These are phyloP conservation scores for Erigeron canadensis DNA, from an alignment of 129 eudicot species.

Conservation along the genomic window DNA sequence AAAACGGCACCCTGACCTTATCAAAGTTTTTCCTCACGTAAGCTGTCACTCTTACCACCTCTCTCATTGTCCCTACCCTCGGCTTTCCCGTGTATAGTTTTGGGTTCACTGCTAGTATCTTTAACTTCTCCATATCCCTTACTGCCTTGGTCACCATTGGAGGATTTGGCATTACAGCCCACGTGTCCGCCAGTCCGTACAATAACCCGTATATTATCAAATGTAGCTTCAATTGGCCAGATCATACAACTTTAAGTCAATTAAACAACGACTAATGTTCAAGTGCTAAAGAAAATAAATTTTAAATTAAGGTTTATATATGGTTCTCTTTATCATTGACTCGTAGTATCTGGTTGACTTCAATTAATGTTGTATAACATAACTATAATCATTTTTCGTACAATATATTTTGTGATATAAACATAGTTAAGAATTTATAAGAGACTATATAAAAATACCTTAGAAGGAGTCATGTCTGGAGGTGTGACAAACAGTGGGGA, in stretches of 20 bases:
- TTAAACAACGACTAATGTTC: background rate
- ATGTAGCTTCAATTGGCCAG: conserved; percentile 38
- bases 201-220: conserved; percentile 56
- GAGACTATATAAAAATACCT: conserved; percentile 31
- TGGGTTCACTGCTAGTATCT: conserved; percentile 54
- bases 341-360: no score
- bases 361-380: no score
- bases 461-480: conserved; percentile 57
- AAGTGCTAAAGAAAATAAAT: background rate
- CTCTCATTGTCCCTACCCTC: conserved; percentile 78
- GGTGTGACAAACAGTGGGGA: conserved; percentile 76
- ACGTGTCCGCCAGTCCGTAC: conserved; percentile 68
- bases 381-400: no score
- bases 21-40: conserved; percentile 56
- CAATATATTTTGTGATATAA: no score
- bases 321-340: no score
- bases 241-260: background rate
- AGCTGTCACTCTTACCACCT: conserved; percentile 43
- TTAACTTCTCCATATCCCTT: conserved; percentile 49
- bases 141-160: conserved; percentile 48
- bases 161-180: conserved; percentile 70
- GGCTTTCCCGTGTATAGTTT: conserved; percentile 61
- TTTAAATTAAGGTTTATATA: background rate
- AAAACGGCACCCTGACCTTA: conserved; percentile 54
- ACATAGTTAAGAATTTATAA: background rate